These are phyloP conservation scores for Leccinum aurantiacum DNA, from an alignment of 768 basidiomycete genomes.

Conservation along the genomic window DNA sequence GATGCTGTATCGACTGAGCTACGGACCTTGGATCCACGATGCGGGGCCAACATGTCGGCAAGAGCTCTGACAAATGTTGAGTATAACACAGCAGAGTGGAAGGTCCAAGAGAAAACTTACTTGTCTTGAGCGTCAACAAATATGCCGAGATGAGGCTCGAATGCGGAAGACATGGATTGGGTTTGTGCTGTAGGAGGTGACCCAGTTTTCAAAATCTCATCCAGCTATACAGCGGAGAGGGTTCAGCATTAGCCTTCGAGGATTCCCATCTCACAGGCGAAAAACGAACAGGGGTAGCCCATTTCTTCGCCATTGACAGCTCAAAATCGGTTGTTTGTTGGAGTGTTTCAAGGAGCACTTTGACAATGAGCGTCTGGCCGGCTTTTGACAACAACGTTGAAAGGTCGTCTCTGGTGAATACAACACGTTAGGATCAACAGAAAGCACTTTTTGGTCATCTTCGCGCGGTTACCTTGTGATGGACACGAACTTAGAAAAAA, in stretches of 20 bases:
- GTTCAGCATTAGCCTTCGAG: neutral
- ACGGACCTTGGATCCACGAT: slow-evolving; percentile 63
- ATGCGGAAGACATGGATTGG: slow-evolving; percentile 81
- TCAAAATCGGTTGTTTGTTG: slow-evolving; percentile 91
- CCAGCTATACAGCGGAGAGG: slow-evolving; percentile 43
- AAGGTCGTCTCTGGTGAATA: slow-evolving; percentile 70
- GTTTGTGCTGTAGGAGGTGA: slow-evolving; percentile 50
- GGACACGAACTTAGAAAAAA: slow-evolving; percentile 85
- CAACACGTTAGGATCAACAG: neutral
- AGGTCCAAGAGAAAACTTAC: slow-evolving; percentile 45
- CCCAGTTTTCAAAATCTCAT: slow-evolving; percentile 59
- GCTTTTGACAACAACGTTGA: slow-evolving; percentile 78
- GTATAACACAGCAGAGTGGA: neutral
- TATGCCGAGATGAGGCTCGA: slow-evolving; percentile 88
- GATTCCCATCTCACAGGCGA: neutral
- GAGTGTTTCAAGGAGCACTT: slow-evolving; percentile 79
- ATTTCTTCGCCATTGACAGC: slow-evolving; percentile 74
- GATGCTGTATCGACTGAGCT: slow-evolving; percentile 62
- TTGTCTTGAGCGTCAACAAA: slow-evolving; percentile 97
- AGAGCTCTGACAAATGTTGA: slow-evolving; percentile 57
- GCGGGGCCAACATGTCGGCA: slow-evolving; percentile 84
- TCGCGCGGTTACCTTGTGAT: slow-evolving; percentile 67
- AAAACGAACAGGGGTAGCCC: slow-evolving; percentile 64
- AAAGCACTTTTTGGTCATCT: neutral
- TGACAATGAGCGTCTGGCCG: slow-evolving; percentile 69